Evolutionary conservation across 306 rosid genomes (phyloP).

Genomic region (Prunus mume): DNA sequence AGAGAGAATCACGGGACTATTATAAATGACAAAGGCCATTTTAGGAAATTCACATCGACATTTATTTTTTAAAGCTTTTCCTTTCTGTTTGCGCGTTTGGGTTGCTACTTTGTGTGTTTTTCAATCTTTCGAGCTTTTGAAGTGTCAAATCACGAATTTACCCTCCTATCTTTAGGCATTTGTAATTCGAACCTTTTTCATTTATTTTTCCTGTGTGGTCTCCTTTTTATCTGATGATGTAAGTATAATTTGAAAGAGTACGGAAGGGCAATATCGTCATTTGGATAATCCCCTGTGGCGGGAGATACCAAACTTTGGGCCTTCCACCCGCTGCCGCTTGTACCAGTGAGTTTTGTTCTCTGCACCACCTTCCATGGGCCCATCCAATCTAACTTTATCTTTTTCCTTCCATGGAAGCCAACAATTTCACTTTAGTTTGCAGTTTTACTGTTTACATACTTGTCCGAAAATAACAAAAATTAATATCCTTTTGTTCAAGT

Average conservation of each 20-base stretch:
- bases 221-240: background rate
- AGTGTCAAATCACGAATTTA: background rate
- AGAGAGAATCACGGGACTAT: constrained; percentile 48
- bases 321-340: background rate
- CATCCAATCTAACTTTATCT: background rate
- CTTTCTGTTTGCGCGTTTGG: background rate
- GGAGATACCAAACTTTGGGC: constrained; percentile 13
- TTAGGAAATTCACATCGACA: too few species aligned
- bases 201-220: background rate
- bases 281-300: background rate
- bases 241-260: background rate
- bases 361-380: constrained; percentile 4
- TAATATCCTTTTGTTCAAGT: background rate
- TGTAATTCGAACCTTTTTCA: background rate
- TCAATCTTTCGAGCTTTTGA: background rate
- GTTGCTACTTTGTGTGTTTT: background rate
- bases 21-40: constrained; percentile 12
- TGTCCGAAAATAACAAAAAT: background rate
- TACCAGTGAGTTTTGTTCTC: background rate
- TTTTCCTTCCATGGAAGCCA: background rate
- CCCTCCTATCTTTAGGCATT: background rate
- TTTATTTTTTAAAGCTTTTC: background rate
- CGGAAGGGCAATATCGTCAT: background rate
- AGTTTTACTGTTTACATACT: background rate
- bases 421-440: background rate